Evolutionary conservation across 2,329 filamentous ascomycete species (phyloP).

Genomic region (Colletotrichum sansevieriae): DNA sequence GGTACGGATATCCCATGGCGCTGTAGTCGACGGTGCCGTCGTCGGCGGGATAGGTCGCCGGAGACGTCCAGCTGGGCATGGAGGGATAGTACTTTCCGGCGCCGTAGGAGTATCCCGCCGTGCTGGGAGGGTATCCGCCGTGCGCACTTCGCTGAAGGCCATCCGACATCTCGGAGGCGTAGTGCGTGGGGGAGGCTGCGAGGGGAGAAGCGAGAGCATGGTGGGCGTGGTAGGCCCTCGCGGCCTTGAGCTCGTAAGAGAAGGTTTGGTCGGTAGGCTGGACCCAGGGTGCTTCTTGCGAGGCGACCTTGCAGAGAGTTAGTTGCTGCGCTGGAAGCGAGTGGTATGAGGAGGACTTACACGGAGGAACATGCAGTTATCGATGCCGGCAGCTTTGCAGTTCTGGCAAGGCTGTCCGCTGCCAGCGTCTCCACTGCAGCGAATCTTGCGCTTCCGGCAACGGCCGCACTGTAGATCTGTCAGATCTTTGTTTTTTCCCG

Average conservation of each 20-base stretch:
- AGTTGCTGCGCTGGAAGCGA: neutral
- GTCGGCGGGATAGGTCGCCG: conserved; percentile 51
- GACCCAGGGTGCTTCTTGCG: conserved; percentile 51
- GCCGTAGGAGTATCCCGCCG: conserved; percentile 49
- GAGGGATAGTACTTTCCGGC: conserved; percentile 50
- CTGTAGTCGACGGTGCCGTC: conserved; percentile 55
- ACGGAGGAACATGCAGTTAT: conserved; percentile 83
- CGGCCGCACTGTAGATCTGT: conserved; percentile 76
- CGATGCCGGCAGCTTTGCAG: conserved; percentile 80
- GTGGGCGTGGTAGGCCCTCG: conserved; percentile 51
- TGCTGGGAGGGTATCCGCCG: conserved; percentile 47
- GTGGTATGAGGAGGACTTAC: conserved; percentile 61
- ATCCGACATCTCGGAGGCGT: conserved; percentile 50
- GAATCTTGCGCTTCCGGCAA: conserved; percentile 94
- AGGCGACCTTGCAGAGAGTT: conserved; percentile 51
- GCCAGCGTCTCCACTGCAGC: conserved; percentile 88
- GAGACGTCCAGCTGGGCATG: conserved; percentile 50
- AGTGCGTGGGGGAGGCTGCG: conserved; percentile 48
- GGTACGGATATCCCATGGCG: conserved; percentile 51
- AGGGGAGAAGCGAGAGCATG: conserved; percentile 46
- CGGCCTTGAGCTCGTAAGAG: conserved; percentile 53
- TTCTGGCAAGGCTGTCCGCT: conserved; percentile 84
- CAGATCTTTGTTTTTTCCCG: conserved; percentile 25
- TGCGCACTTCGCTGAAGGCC: conserved; percentile 44
- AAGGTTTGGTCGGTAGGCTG: conserved; percentile 49